Conservation (phyloP, 2,329 filamentous ascomycete genomes). For the Neofusicoccum ribis region DNA sequence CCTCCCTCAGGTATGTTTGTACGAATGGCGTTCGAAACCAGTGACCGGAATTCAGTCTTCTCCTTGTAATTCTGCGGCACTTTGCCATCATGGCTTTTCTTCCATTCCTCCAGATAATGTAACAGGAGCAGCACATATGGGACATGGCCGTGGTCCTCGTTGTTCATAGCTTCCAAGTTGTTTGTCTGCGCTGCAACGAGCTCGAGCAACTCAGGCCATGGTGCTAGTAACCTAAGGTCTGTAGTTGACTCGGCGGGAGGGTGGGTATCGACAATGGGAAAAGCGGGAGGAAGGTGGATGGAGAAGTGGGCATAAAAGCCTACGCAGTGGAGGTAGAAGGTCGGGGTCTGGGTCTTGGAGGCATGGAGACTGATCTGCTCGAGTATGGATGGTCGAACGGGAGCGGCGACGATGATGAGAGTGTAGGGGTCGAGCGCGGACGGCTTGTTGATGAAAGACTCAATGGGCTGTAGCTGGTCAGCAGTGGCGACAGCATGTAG, state of each 20-base stretch:
- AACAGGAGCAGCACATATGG: constrained; percentile 83
- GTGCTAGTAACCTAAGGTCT: constrained; percentile 79
- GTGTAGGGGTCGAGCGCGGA: constrained; percentile 52
- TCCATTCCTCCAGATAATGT: constrained; percentile 82
- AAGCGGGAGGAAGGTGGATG: constrained; percentile 73
- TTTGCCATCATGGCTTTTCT: constrained; percentile 64
- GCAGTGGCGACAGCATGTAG: constrained; percentile 1
- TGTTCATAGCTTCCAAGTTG: constrained; percentile 67
- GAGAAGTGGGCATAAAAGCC: constrained; percentile 92
- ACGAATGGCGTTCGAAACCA: constrained; percentile 67
- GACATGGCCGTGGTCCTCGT: constrained; percentile 86
- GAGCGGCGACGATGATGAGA: constrained; percentile 62
- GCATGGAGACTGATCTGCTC: constrained; percentile 52
- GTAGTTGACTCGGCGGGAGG: constrained; percentile 82
- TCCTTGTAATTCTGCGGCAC: constrained; percentile 76
- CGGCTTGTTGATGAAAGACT: constrained; percentile 45
- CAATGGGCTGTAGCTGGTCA: constrained; percentile 39
- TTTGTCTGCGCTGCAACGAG: constrained; percentile 68
- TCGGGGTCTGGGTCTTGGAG: constrained; percentile 63
- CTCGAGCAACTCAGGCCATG: constrained; percentile 77
- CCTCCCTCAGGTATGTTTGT: constrained; percentile 77
- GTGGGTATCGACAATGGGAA: constrained; percentile 93
- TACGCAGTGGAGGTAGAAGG: constrained; percentile 81
- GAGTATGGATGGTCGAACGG: constrained; percentile 56
- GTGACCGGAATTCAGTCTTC: constrained; percentile 77